phyloP scores from a whole-genome alignment of 352 stramenopile species.

The Nannochloropsis limnetica region DNA sequence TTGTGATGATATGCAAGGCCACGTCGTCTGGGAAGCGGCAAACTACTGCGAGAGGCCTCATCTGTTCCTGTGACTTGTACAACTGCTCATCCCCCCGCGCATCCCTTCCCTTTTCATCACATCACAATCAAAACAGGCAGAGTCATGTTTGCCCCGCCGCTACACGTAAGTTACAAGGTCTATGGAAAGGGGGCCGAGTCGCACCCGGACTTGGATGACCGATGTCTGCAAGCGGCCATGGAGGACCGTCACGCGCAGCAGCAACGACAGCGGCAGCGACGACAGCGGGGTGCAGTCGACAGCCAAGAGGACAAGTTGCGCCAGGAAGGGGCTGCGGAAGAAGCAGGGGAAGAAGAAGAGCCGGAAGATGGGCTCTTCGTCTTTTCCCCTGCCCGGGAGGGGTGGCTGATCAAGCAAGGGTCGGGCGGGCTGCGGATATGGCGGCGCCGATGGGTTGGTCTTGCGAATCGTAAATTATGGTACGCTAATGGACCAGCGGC shows the following conservation, averaged over 20 bases:
- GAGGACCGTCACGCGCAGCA: slow-evolving; percentile 17
- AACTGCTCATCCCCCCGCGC: not conserved
- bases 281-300: not conserved
- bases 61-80: not conserved
- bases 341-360: not conserved
- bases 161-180: slow-evolving; percentile 23
- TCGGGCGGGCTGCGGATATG: not conserved
- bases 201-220: not conserved
- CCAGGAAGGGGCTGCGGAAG: not conserved
- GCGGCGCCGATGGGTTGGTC: not conserved
- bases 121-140: not conserved
- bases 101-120: not conserved
- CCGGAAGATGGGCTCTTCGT: not conserved
- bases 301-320: not conserved
- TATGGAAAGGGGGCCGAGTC: slow-evolving; percentile 2
- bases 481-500: slow-evolving; percentile 15
- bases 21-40: not conserved
- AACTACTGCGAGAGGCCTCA: too few relatives aligned
- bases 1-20: too few relatives aligned
- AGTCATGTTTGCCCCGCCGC: slow-evolving; percentile 28
- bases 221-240: not conserved
- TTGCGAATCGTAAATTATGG: not conserved
- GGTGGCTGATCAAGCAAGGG: slow-evolving; percentile 22
- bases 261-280: not conserved
- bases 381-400: slow-evolving; percentile 19